Percentiles rank a stretch among this genome's conserved stretches.
These are phyloP conservation scores for Raddia distichophylla DNA, from an alignment of 176 grass and related monocot species.

Conservation along the genomic window DNA sequence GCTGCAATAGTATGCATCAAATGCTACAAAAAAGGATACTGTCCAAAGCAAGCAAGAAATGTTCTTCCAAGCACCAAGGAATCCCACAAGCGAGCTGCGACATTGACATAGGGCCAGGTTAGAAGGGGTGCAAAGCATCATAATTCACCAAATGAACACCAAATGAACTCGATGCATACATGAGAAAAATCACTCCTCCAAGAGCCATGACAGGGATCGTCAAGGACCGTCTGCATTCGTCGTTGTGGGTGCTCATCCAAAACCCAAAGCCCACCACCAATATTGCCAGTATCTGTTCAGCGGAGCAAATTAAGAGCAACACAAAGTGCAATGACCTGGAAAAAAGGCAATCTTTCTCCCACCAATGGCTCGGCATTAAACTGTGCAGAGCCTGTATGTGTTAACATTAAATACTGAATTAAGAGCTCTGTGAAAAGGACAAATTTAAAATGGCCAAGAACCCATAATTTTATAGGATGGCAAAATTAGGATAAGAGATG, in stretches of 20 bases:
- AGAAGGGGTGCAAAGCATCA: background rate
- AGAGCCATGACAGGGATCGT: constrained; percentile 85
- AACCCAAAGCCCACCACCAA: constrained; percentile 82
- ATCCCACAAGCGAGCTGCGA: constrained; percentile 89
- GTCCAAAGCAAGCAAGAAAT: constrained; percentile 78
- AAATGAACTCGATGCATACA: constrained; percentile 53
- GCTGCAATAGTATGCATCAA: constrained; percentile 23
- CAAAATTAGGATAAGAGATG: background rate
- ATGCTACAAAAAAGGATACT: constrained; percentile 71
- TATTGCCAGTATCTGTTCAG: constrained; percentile 78
- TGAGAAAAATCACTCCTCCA: constrained; percentile 78
- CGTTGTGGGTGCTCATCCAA: constrained; percentile 92
- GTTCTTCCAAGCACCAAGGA: constrained; percentile 92
- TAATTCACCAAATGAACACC: background rate
- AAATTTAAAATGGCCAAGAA: background rate
- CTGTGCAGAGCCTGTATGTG: background rate
- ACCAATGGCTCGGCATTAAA: background rate
- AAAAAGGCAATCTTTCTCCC: background rate
- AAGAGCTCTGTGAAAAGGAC: background rate
- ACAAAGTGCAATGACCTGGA: constrained; percentile 6
- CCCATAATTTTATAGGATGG: background rate
- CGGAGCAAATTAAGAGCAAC: constrained; percentile 1
- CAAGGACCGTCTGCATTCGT: constrained; percentile 81
- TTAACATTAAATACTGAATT: background rate
- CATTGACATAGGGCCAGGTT: constrained; percentile 22